Percentiles rank a stretch among this genome's conserved stretches.
These are phyloP conservation scores for Heimioporus retisporus DNA, from an alignment of 1,284 basidiomycete species.

Conservation along the genomic window DNA sequence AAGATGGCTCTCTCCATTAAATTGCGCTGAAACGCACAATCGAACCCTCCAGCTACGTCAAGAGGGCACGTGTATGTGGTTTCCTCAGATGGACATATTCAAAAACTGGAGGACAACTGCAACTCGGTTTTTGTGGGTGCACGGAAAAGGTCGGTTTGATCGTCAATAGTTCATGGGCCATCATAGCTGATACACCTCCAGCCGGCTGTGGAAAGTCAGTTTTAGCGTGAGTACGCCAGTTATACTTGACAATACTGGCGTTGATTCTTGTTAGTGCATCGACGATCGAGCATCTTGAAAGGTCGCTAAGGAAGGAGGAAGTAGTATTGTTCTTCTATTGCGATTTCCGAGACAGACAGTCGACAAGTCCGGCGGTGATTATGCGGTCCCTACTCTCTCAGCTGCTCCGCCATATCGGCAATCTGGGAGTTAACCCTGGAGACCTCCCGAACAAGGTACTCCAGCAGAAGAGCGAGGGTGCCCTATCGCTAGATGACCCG, in stretches of 20 bases:
- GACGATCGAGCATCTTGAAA: constrained; percentile 8
- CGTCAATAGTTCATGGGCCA: too few relatives aligned
- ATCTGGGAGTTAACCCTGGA: not conserved
- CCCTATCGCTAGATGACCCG: constrained; percentile 3
- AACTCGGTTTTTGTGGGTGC: constrained; percentile 13
- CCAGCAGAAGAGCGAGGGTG: constrained; percentile 3
- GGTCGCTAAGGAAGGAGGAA: not conserved
- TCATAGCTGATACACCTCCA: too few relatives aligned
- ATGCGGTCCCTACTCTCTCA: constrained; percentile 12
- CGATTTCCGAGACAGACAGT: constrained; percentile 8
- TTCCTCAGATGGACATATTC: not conserved
- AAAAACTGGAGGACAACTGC: constrained; percentile 7
- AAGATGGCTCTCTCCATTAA: constrained; percentile 6
- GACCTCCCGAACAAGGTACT: constrained; percentile 12
- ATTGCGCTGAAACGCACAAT: constrained; percentile 8
- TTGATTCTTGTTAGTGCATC: constrained; percentile 8
- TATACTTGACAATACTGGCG: not conserved
- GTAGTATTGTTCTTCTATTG: constrained; percentile 12
- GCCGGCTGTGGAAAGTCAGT: constrained; percentile 16
- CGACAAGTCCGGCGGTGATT: not conserved
- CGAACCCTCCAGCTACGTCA: constrained; percentile 7
- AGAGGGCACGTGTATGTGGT: constrained; percentile 12
- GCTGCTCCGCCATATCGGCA: constrained; percentile 1
- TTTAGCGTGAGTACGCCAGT: not conserved
- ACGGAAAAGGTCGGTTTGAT: constrained; percentile 12